phyloP scores from a whole-genome alignment of 202 grass and related monocot species.

The Digitaria exilis region DNA sequence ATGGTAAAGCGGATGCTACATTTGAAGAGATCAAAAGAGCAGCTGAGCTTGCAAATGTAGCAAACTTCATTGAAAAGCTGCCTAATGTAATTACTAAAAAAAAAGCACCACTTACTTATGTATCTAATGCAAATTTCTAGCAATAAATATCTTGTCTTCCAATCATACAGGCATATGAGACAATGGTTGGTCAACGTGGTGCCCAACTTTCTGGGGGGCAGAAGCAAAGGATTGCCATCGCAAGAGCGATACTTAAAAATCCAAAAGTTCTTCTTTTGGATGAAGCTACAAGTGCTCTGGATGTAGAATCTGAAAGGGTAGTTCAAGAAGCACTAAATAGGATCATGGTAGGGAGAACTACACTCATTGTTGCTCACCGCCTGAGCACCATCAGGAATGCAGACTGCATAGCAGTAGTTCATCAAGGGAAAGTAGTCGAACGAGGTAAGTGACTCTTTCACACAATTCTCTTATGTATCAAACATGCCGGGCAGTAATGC shows the following conservation, averaged over 20 bases:
- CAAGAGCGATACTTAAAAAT: slow-evolving; percentile 83
- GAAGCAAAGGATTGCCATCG: slow-evolving; percentile 95
- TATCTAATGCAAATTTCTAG: background rate
- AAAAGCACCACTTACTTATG: slow-evolving; percentile 28
- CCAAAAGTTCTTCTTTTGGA: slow-evolving; percentile 88
- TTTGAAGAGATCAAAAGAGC: slow-evolving; percentile 86
- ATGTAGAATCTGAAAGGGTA: slow-evolving; percentile 86
- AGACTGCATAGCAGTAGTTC: slow-evolving; percentile 75
- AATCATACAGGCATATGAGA: slow-evolving; percentile 70
- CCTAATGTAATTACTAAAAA: slow-evolving; percentile 66
- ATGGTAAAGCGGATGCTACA: slow-evolving; percentile 84
- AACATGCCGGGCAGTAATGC: too few species aligned
- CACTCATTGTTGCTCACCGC: slow-evolving; percentile 91
- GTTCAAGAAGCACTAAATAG: slow-evolving; percentile 90
- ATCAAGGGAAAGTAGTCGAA: slow-evolving; percentile 77
- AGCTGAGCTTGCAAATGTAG: slow-evolving; percentile 76
- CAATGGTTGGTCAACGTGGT: slow-evolving; percentile 79
- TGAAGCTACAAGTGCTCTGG: slow-evolving; percentile 95
- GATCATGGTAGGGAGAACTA: slow-evolving; percentile 80
- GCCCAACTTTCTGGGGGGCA: slow-evolving; percentile 92
- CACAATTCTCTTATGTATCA: background rate
- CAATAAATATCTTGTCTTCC: slow-evolving; percentile 26
- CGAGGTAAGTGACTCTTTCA: slow-evolving; percentile 49
- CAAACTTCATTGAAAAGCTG: slow-evolving; percentile 86
- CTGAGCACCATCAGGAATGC: slow-evolving; percentile 79